A percentile compares a stretch with the other conserved stretches of the same genome.
Evolutionary conservation across 192 early-diverging fungal genomes (phyloP).

Genomic region (Coemansia sp.): DNA sequence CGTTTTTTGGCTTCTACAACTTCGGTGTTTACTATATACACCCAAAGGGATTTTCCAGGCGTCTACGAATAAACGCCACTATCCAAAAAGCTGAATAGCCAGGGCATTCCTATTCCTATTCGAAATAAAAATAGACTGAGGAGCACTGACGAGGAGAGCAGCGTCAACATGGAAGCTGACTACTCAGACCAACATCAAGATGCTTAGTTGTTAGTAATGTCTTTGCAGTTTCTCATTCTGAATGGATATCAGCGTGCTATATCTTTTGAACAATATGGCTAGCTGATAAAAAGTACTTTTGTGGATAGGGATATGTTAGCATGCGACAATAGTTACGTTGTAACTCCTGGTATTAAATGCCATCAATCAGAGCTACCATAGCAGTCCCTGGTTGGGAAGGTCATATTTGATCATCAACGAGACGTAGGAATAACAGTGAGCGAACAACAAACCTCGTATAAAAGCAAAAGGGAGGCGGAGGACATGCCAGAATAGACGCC

Average conservation of each 20-base stretch:
- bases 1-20: too few relatives aligned
- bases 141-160: slow-evolving; percentile 15
- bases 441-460: neutral
- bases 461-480: neutral
- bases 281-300: neutral
- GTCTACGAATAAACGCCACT: slow-evolving; percentile 37
- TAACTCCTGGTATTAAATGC: neutral
- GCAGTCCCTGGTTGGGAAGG: too few relatives aligned
- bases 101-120: slow-evolving; percentile 40
- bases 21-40: too few relatives aligned
- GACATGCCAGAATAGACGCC: slow-evolving; percentile 18
- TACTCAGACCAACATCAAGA: neutral
- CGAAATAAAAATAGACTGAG: slow-evolving; percentile 44
- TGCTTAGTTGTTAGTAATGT: neutral
- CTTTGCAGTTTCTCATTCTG: neutral
- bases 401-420: too few relatives aligned
- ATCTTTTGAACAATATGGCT: neutral
- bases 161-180: neutral
- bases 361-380: neutral
- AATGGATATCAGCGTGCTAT: neutral
- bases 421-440: too few relatives aligned
- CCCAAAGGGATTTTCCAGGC: too few relatives aligned
- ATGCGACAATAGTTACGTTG: neutral
- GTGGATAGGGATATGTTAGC: neutral
- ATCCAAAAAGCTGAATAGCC: slow-evolving; percentile 26